Base-by-base conservation (phyloP, 2,329 filamentous ascomycete species). In the Pseudopyrenochaeta lycopersici region DNA sequence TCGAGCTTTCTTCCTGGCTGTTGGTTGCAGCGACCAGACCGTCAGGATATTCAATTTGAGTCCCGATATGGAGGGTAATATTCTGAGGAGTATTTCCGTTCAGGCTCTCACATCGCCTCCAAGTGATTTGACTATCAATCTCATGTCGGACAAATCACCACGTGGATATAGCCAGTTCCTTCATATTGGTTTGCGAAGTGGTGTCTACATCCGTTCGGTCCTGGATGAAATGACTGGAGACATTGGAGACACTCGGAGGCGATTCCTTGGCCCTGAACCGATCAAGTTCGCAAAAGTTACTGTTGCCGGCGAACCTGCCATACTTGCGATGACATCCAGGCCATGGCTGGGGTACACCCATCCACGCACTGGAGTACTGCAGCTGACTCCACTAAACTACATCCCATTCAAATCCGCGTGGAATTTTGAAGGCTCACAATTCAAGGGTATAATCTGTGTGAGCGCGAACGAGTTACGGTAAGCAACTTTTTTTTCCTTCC, bases 281-380 rank as follows among this genome's bases (percentile, higher is more conserved):
- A 93, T 96, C 38, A 92, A 91, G 64, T 84, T 99, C 2, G 97
- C 96, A 75, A 88, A 90, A 62, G 92, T 98, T n/a, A 90, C 89
- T 4, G 91, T 97, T 7, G 88, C 95, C 68, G 88, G 88, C 15
- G 90, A 92, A 62, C 89, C 90, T 5, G 92, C 92, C 36, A 90
- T 98, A 12, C 83, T 99, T 46, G 94, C 91, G 2, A 83, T 98
- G 49, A 97, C 92, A 74, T 96, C 93, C 14, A 87, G 94, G 50
- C 90, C 95, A n/a, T 99, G 94, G 93, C 83, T 99, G 3, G 94
- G 93, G 38, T 98, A 98, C 72, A 90, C 92, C 0, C 92, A 98
- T 67, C 88, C 90, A 1, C 89, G 93, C 54, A 93, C 90, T 2
- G 91, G 91, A 70, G 88, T 88, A 32, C 97, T 97, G 69, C 91